A percentile compares a stretch with the other conserved stretches of the same genome.
Conservation (phyloP, 2,329 filamentous ascomycete species). For the Mariannaea sp. region DNA sequence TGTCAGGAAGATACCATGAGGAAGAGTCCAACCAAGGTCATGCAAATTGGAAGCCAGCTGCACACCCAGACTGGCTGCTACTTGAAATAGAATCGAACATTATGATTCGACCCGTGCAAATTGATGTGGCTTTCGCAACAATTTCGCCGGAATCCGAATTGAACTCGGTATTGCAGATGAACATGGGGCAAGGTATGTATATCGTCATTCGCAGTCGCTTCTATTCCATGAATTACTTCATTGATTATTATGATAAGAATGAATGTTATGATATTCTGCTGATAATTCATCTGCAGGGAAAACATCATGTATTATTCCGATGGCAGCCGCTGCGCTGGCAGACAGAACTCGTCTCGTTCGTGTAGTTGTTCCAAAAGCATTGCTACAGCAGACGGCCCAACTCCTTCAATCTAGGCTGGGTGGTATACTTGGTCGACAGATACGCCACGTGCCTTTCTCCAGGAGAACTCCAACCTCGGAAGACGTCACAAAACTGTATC, state of each 20-base stretch:
- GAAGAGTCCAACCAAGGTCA: conserved; percentile 50
- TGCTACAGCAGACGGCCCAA: conserved; percentile 62
- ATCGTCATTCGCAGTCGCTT: too few species aligned
- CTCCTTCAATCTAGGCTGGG: conserved; percentile 60
- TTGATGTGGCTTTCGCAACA: conserved; percentile 65
- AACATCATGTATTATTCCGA: conserved; percentile 61
- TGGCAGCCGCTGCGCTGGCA: conserved; percentile 53
- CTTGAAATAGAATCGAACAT: conserved; percentile 70
- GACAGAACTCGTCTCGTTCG: conserved; percentile 54
- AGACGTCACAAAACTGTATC: conserved; percentile 40
- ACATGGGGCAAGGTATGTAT: conserved; percentile 64
- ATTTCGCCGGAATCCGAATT: conserved; percentile 55
- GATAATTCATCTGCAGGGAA: conserved; percentile 49
- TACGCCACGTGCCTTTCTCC: conserved; percentile 64
- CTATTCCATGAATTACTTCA: too few species aligned
- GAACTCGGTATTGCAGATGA: conserved; percentile 68
- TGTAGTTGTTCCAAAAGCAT: conserved; percentile 61
- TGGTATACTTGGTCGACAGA: conserved; percentile 55
- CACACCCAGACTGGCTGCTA: conserved; percentile 66
- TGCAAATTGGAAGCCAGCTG: conserved; percentile 58
- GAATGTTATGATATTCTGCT: too few species aligned
- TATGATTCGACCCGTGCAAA: conserved; percentile 64
- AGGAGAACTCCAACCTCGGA: conserved; percentile 47
- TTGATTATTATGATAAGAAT: not conserved
- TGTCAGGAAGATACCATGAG: conserved; percentile 55